Conservation (phyloP, 306 rosid genomes). For the Malus sieversii region DNA sequence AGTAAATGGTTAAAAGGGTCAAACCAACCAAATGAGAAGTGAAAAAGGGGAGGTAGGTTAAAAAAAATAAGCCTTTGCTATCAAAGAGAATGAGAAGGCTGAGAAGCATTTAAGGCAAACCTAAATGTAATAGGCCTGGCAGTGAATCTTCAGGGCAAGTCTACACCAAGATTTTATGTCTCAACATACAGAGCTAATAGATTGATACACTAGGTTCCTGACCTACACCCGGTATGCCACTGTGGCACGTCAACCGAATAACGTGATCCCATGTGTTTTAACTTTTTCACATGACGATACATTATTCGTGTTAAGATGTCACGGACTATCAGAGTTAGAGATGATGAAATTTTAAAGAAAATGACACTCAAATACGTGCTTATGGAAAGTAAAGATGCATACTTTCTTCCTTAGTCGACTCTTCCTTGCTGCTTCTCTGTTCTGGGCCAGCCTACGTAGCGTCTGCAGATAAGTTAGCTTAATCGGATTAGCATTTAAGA, state of each 20-base stretch:
- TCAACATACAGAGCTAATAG: neutral
- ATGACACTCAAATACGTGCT: neutral
- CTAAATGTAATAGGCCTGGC: neutral
- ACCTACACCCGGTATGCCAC: neutral
- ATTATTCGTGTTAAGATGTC: neutral
- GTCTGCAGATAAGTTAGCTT: conserved; percentile 21
- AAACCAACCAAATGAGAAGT: neutral
- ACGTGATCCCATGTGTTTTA: neutral
- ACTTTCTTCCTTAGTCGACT: conserved; percentile 74
- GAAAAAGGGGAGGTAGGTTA: neutral
- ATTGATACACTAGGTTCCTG: neutral
- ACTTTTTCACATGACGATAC: no score
- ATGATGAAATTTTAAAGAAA: neutral
- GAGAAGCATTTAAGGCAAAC: neutral
- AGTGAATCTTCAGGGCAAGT: neutral
- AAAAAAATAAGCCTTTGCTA: neutral
- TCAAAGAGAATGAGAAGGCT: no score
- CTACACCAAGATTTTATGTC: neutral
- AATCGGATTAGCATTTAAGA: neutral
- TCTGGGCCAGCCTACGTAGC: conserved; percentile 66
- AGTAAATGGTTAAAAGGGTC: neutral
- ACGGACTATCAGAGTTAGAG: neutral
- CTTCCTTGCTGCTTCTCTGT: conserved; percentile 77
- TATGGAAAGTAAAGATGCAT: neutral
- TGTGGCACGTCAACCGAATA: neutral